A percentile compares a stretch with the other conserved stretches of the same genome.
These are phyloP conservation scores for Allantophomopsis cytisporea DNA, from an alignment of 2,329 filamentous ascomycete genomes.

Conservation along the genomic window DNA sequence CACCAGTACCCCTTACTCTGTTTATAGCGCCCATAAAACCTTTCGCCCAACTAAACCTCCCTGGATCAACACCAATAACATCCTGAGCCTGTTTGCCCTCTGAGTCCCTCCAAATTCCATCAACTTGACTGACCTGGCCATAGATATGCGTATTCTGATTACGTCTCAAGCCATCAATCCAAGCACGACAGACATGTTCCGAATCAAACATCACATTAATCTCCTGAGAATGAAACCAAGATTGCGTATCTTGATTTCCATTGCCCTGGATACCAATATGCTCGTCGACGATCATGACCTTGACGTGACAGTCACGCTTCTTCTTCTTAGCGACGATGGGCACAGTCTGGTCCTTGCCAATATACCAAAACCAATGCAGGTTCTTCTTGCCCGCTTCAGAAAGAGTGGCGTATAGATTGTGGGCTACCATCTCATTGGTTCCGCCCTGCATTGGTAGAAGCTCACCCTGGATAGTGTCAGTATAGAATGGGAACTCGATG, in stretches of 20 bases:
- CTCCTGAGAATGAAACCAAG: constrained; percentile 68
- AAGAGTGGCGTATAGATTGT: constrained; percentile 41
- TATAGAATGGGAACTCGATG: constrained; percentile 1
- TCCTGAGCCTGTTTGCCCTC: constrained; percentile 31
- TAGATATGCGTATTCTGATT: constrained; percentile 55
- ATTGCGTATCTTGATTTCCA: constrained; percentile 72
- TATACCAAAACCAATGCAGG: constrained; percentile 56
- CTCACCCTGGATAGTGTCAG: constrained; percentile 37
- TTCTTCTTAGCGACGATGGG: constrained; percentile 56
- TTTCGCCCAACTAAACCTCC: constrained; percentile 42
- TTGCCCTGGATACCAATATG: constrained; percentile 58
- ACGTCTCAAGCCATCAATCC: constrained; percentile 45
- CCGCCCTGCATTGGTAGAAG: constrained; percentile 64
- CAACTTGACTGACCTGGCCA: constrained; percentile 34
- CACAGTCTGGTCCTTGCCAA: constrained; percentile 56
- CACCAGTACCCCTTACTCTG: constrained; percentile 39
- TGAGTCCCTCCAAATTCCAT: constrained; percentile 49
- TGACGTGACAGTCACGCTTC: constrained; percentile 59
- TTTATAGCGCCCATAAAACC: constrained; percentile 43
- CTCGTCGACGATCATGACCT: constrained; percentile 62
- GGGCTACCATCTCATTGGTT: constrained; percentile 58
- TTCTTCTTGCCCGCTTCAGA: constrained; percentile 29
- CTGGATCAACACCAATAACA: constrained; percentile 36
- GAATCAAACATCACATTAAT: constrained; percentile 66
- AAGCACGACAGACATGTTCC: constrained; percentile 40